Percentiles rank a stretch among this genome's conserved stretches.
Conservation (phyloP, 805 yeast species). For the Ogataea zsoltii region DNA sequence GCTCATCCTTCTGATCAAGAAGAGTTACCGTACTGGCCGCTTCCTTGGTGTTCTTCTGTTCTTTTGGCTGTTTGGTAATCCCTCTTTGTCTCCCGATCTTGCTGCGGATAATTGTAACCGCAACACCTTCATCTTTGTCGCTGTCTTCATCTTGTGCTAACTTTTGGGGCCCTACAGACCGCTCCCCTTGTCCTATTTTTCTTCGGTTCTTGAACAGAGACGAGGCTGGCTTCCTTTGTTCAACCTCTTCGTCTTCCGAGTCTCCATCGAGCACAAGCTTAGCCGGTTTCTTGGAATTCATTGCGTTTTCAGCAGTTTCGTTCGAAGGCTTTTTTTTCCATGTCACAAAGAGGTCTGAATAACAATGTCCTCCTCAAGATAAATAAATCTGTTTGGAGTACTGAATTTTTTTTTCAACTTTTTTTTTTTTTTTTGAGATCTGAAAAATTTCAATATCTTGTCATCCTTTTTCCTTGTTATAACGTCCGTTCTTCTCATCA, state of each 20-base stretch:
- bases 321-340: too few species aligned
- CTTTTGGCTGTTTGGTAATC: too few species aligned
- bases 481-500: too few species aligned
- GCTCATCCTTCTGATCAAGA: too few species aligned
- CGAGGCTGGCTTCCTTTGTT: background rate
- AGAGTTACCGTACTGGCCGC: too few species aligned
- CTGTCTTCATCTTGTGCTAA: background rate
- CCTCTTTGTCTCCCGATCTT: too few species aligned
- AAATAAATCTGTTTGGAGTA: too few species aligned
- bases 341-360: too few species aligned
- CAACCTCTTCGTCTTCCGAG: slow-evolving; percentile 9
- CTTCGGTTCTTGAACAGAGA: slow-evolving; percentile 8
- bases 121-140: background rate
- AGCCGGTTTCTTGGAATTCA: background rate
- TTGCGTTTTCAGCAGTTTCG: too few species aligned
- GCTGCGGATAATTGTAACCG: background rate
- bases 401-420: background rate
- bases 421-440: slow-evolving; percentile 4
- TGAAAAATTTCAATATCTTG: background rate
- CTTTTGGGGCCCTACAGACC: background rate
- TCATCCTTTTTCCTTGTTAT: too few species aligned
- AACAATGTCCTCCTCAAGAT: too few species aligned
- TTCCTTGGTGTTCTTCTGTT: too few species aligned
- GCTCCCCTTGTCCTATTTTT: background rate
- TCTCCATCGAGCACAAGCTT: background rate